A percentile compares a stretch with the other conserved stretches of the same genome.
These are phyloP conservation scores for Teratosphaeria gauchensis DNA, from an alignment of 2,329 filamentous ascomycete species.

Conservation along the genomic window DNA sequence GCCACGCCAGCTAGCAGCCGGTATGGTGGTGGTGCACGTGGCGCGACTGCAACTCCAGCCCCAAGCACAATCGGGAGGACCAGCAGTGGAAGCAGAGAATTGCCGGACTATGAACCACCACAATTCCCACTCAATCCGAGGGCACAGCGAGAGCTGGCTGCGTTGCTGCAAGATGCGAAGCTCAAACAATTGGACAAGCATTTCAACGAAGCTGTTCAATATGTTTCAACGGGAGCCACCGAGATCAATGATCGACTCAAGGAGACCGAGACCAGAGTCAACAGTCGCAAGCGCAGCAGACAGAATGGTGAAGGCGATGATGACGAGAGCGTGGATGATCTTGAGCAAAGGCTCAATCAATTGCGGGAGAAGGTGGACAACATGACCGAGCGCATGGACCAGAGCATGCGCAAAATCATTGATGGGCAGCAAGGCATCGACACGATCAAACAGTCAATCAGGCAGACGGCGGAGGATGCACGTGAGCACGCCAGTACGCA, in stretches of 20 bases:
- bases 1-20: neutral
- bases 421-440: conserved; percentile 44
- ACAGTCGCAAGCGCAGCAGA: conserved; percentile 20
- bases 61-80: neutral
- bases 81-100: neutral
- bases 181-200: conserved; percentile 40
- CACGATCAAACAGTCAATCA: conserved; percentile 35
- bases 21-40: neutral
- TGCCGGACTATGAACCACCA: conserved; percentile 46
- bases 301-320: conserved; percentile 9
- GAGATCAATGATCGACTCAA: conserved; percentile 48
- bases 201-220: conserved; percentile 35
- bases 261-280: conserved; percentile 20
- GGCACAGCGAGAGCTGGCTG: conserved; percentile 37
- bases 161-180: conserved; percentile 34
- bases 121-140: conserved; percentile 40
- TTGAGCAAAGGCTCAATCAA: conserved; percentile 32
- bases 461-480: conserved; percentile 31
- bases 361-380: conserved; percentile 37
- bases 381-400: conserved; percentile 48
- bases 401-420: conserved; percentile 47
- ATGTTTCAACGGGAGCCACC: conserved; percentile 41
- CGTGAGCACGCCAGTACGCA: conserved; percentile 27
- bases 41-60: neutral
- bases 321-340: conserved; percentile 21